These are phyloP conservation scores for Ustilago crameri DNA, from an alignment of 1,284 basidiomycete species.

Conservation along the genomic window DNA sequence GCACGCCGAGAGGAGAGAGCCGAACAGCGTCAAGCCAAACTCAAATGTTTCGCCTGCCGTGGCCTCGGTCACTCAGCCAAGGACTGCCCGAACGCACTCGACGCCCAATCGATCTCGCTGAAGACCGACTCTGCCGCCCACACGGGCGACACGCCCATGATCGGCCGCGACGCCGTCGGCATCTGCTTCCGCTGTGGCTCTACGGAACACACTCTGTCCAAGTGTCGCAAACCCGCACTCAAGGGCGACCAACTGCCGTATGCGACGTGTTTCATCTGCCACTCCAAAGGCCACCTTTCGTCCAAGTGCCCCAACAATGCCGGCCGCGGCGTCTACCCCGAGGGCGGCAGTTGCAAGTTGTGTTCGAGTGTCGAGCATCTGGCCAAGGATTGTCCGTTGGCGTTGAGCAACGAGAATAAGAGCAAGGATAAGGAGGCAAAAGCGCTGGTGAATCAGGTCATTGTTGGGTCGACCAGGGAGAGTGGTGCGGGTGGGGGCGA, in stretches of 20 bases:
- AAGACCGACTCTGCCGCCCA: conserved; percentile 11
- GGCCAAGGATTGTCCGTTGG: conserved; percentile 81
- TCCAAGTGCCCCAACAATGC: conserved; percentile 83
- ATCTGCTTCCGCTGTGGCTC: conserved; percentile 79
- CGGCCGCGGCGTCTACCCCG: conserved; percentile 85
- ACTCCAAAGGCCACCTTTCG: conserved; percentile 78
- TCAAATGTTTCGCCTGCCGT: conserved; percentile 88
- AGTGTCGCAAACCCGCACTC: conserved; percentile 78
- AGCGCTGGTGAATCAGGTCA: conserved; percentile 23
- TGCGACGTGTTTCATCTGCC: conserved; percentile 91
- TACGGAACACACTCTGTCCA: conserved; percentile 79
- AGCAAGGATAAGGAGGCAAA: conserved; percentile 29
- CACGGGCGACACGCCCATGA: conserved; percentile 48
- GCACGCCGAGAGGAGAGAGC: conserved; percentile 78
- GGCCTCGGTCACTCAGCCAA: conserved; percentile 84
- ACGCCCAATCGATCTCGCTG: conserved; percentile 40
- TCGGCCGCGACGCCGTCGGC: conserved; percentile 66
- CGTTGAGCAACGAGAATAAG: conserved; percentile 71
- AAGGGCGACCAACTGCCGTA: conserved; percentile 75
- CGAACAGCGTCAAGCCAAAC: conserved; percentile 74
- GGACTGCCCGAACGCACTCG: conserved; percentile 74
- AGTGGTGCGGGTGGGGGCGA: conserved; percentile 78
- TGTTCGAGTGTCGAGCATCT: conserved; percentile 86
- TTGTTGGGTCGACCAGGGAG: conserved; percentile 67
- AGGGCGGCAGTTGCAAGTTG: conserved; percentile 92